These are phyloP conservation scores for Tolypocladium capitatum DNA, from an alignment of 2,329 filamentous ascomycete genomes.

Conservation along the genomic window DNA sequence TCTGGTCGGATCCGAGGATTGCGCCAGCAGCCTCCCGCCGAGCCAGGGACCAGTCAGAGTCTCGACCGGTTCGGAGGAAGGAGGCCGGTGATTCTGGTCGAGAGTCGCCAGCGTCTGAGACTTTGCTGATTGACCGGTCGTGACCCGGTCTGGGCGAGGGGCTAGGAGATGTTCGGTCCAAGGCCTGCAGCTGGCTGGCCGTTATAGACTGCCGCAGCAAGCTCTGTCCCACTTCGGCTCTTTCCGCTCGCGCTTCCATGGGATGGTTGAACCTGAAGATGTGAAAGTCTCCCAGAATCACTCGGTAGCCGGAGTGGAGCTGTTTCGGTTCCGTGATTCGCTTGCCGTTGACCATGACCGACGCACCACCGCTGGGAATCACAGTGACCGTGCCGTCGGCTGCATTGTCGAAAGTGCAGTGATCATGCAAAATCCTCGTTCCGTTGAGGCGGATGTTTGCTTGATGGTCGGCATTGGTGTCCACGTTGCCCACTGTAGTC, in stretches of 20 bases:
- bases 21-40: slow-evolving; percentile 85
- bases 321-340: slow-evolving; percentile 76
- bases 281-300: slow-evolving; percentile 95
- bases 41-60: slow-evolving; percentile 92
- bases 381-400: slow-evolving; percentile 86
- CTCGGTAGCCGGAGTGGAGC: slow-evolving; percentile 80
- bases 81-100: slow-evolving; percentile 70
- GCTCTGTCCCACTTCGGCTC: slow-evolving; percentile 69
- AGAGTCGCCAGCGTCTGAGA: slow-evolving; percentile 67
- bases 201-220: slow-evolving; percentile 72
- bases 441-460: slow-evolving; percentile 91
- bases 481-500: slow-evolving; percentile 89
- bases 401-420: slow-evolving; percentile 84
- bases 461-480: slow-evolving; percentile 59
- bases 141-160: slow-evolving; percentile 46
- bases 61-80: slow-evolving; percentile 49
- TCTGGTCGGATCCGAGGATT: slow-evolving; percentile 80
- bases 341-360: slow-evolving; percentile 95
- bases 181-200: slow-evolving; percentile 43
- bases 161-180: slow-evolving; percentile 48
- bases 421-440: slow-evolving; percentile 79
- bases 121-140: slow-evolving; percentile 67
- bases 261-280: slow-evolving; percentile 98
- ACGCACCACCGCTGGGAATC: slow-evolving; percentile 77
- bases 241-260: slow-evolving; percentile 84